A percentile compares a stretch with the other conserved stretches of the same genome.
phyloP scores from a whole-genome alignment of 805 yeast genomes.

The Torulaspora maleeae region DNA sequence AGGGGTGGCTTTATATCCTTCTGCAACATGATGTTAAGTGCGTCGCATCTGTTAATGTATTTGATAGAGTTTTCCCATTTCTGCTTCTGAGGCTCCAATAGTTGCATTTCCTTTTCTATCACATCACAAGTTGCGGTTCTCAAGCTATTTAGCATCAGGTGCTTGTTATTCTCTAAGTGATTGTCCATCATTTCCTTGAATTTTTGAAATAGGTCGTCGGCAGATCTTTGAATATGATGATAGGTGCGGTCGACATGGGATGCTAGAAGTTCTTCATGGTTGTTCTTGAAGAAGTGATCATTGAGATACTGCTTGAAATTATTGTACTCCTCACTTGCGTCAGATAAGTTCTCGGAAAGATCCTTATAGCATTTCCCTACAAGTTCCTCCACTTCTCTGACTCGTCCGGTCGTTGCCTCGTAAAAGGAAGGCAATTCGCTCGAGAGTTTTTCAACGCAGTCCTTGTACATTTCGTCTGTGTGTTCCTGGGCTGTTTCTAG shows the following conservation, averaged over 20 bases:
- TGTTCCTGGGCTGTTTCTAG: constrained; percentile 18
- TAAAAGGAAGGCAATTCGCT: constrained; percentile 25
- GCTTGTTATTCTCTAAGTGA: constrained; percentile 25
- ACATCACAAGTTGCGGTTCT: constrained; percentile 28
- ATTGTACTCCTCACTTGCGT: constrained; percentile 33
- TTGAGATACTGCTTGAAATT: constrained; percentile 31
- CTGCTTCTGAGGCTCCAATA: constrained; percentile 28
- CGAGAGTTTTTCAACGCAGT: constrained; percentile 23
- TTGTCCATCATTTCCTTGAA: constrained; percentile 23
- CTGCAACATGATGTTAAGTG: constrained; percentile 25
- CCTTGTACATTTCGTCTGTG: constrained; percentile 23
- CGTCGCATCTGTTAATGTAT: constrained; percentile 34
- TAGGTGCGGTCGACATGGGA: constrained; percentile 26
- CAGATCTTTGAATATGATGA: constrained; percentile 22
- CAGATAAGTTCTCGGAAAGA: constrained; percentile 28
- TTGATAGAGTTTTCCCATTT: constrained; percentile 33
- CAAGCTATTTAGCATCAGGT: constrained; percentile 26
- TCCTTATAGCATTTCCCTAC: constrained; percentile 19
- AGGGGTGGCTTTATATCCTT: constrained; percentile 20
- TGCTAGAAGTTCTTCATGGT: constrained; percentile 25
- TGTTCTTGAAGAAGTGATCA: constrained; percentile 30
- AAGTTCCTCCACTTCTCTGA: constrained; percentile 18
- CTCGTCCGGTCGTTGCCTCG: constrained; percentile 17
- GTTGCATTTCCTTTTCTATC: constrained; percentile 29
- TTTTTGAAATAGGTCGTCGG: constrained; percentile 20